Conservation (phyloP, 768 basidiomycete species). For the Auricularia sp. region DNA sequence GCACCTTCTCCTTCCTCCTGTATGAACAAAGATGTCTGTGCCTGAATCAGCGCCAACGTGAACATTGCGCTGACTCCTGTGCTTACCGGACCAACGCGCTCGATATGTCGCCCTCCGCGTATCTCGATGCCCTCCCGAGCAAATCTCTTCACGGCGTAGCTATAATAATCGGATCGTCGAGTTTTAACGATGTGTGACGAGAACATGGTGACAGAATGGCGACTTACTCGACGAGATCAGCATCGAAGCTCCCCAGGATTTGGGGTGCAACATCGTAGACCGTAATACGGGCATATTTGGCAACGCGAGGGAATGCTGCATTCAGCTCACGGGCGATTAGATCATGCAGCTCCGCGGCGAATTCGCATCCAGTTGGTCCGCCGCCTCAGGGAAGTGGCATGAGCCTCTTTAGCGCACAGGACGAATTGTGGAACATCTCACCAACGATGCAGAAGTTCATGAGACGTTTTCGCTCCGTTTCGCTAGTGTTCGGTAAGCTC, state of each 20-base stretch:
- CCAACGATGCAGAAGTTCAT: conserved; percentile 86
- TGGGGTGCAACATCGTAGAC: conserved; percentile 74
- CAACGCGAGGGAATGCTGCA: conserved; percentile 52
- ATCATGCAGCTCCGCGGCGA: conserved; percentile 75
- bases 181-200: not conserved
- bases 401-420: not conserved
- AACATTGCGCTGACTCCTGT: not conserved
- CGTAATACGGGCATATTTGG: conserved; percentile 57
- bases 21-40: conserved; percentile 44
- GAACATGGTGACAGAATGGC: conserved; percentile 3
- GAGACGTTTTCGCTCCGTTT: conserved; percentile 61
- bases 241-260: conserved; percentile 70
- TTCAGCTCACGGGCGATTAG: conserved; percentile 58
- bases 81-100: conserved; percentile 49
- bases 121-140: conserved; percentile 66
- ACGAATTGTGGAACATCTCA: conserved; percentile 33
- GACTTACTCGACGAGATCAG: conserved; percentile 46
- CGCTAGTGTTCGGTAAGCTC: conserved; percentile 67
- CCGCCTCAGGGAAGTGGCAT: conserved; percentile 35
- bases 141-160: conserved; percentile 63
- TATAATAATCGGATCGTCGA: conserved; percentile 16
- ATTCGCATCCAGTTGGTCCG: conserved; percentile 74
- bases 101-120: conserved; percentile 64
- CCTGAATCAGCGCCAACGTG: conserved; percentile 25
- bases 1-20: conserved; percentile 64